phyloP scores from a whole-genome alignment of 2,329 filamentous ascomycete species.

The Pestalotiopsis sp. region DNA sequence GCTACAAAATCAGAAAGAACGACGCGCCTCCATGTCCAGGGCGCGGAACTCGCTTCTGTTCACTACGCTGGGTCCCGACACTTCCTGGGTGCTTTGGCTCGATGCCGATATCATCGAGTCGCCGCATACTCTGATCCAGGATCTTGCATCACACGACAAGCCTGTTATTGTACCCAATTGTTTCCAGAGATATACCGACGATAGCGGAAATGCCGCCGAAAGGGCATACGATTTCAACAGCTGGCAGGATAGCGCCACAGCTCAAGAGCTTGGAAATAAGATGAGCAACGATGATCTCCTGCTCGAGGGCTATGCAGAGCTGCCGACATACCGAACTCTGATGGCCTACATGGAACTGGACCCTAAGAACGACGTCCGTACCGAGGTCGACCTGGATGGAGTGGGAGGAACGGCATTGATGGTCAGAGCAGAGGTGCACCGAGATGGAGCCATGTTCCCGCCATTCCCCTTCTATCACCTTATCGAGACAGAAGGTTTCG shows the following conservation, averaged over 20 bases:
- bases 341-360: slow-evolving; percentile 79
- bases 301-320: slow-evolving; percentile 88
- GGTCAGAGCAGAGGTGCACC: slow-evolving; percentile 95
- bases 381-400: slow-evolving; percentile 80
- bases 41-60: slow-evolving; percentile 94
- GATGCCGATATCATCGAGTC: slow-evolving; percentile 92
- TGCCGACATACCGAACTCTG: slow-evolving; percentile 87
- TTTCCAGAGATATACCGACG: slow-evolving; percentile 83
- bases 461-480: slow-evolving; percentile 95
- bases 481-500: slow-evolving; percentile 97
- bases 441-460: slow-evolving; percentile 98
- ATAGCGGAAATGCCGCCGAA: slow-evolving; percentile 71
- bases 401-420: slow-evolving; percentile 91
- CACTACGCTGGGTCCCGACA: slow-evolving; percentile 87
- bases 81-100: slow-evolving; percentile 96
- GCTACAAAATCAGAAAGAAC: slow-evolving; percentile 83
- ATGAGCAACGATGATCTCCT: slow-evolving; percentile 94
- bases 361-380: slow-evolving; percentile 58
- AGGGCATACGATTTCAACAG: slow-evolving; percentile 97
- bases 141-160: slow-evolving; percentile 85
- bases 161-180: slow-evolving; percentile 95
- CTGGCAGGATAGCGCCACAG: slow-evolving; percentile 88
- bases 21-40: slow-evolving; percentile 87
- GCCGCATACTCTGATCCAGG: slow-evolving; percentile 83
- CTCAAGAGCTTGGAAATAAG: slow-evolving; percentile 71